A percentile compares a stretch with the other conserved stretches of the same genome.
Evolutionary conservation across 192 early-diverging fungal species (phyloP).

Genomic region (Coemansia sp.): DNA sequence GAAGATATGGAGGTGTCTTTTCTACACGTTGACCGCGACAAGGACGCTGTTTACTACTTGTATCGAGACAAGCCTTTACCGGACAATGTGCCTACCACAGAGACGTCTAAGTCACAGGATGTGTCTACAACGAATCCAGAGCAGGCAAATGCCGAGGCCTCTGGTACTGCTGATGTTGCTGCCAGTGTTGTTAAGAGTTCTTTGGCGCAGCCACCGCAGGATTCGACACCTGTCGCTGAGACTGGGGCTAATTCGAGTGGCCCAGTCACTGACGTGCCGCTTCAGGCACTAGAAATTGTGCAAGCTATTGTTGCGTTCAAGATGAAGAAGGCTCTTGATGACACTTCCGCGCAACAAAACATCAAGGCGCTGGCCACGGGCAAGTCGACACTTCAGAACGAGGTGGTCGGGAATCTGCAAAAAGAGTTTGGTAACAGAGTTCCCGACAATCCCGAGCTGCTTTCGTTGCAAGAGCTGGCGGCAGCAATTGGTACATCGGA

Average conservation of each 20-base stretch:
- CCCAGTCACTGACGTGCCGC: conserved; percentile 65
- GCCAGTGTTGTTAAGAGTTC: background rate
- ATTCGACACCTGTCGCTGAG: background rate
- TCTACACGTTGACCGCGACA: conserved; percentile 23
- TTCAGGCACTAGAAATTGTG: conserved; percentile 74
- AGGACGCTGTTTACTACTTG: conserved; percentile 14
- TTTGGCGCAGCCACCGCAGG: background rate
- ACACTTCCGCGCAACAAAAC: conserved; percentile 60
- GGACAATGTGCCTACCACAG: background rate
- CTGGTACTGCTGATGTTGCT: too few species aligned
- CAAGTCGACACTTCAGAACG: conserved; percentile 92
- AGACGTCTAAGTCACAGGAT: background rate
- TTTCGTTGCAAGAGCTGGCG: conserved; percentile 74
- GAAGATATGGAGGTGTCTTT: background rate
- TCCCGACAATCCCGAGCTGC: conserved; percentile 88
- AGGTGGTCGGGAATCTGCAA: conserved; percentile 84
- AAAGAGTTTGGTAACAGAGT: conserved; percentile 80
- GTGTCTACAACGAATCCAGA: background rate
- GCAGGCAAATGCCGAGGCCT: background rate
- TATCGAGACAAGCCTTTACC: background rate
- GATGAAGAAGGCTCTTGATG: conserved; percentile 61
- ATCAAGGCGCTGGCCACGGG: conserved; percentile 79
- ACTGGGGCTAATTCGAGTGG: background rate
- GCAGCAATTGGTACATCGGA: conserved; percentile 68
- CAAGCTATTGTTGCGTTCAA: conserved; percentile 85